Conservation (phyloP, 441 rosid genomes). For the Syzygium malaccense region DNA sequence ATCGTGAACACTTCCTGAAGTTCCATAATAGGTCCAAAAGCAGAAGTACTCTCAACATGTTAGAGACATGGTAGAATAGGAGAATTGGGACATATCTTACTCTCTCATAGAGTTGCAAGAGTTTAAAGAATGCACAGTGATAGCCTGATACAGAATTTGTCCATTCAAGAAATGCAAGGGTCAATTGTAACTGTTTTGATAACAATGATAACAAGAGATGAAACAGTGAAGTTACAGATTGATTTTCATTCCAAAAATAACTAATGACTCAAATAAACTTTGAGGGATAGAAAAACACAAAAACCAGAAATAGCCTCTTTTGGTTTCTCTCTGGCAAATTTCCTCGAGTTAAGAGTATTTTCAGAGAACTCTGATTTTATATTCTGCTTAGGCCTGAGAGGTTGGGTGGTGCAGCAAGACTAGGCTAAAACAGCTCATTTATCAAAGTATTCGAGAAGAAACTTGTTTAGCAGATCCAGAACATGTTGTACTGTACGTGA, state of each 20-base stretch:
- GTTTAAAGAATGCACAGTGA: background rate
- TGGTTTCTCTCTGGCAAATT: background rate
- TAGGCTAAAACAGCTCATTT: background rate
- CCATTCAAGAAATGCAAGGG: background rate
- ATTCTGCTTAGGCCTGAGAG: background rate
- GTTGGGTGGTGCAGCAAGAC: background rate
- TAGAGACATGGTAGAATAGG: slow-evolving; percentile 10
- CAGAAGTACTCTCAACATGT: background rate
- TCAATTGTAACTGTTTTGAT: background rate
- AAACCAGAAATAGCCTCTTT: background rate
- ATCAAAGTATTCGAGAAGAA: background rate
- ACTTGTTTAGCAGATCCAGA: background rate
- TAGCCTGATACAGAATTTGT: background rate
- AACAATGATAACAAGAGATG: background rate
- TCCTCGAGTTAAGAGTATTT: background rate
- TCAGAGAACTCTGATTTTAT: background rate
- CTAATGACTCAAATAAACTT: background rate
- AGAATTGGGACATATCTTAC: background rate
- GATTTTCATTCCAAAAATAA: background rate
- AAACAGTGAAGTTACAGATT: background rate
- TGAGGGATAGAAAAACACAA: background rate
- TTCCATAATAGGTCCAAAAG: slow-evolving; percentile 19
- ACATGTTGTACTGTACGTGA: background rate
- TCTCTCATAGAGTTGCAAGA: background rate
- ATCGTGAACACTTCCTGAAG: slow-evolving; percentile 30